Conservation (phyloP, 1,139 yeast species). For the Suhomyces maxii region DNA sequence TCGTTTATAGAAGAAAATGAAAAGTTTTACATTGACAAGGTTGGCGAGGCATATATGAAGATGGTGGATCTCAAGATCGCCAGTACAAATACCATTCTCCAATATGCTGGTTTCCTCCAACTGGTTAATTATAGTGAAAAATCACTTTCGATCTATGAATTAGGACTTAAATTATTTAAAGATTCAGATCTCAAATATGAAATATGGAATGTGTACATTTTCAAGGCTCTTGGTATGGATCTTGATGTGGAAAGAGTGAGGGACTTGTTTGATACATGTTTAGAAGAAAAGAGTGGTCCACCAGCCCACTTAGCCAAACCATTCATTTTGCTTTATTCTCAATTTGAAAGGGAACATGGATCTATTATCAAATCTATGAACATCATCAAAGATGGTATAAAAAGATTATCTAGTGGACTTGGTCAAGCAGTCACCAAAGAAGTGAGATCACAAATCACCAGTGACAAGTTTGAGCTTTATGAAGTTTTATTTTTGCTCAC, state of each 20-base stretch:
- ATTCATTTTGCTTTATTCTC: slow-evolving; percentile 56
- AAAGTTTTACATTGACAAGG: slow-evolving; percentile 20
- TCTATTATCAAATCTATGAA: slow-evolving; percentile 28
- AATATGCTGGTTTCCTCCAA: slow-evolving; percentile 65
- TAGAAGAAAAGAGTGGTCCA: slow-evolving; percentile 30
- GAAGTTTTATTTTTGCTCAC: slow-evolving; percentile 10
- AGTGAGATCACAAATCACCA: slow-evolving; percentile 15
- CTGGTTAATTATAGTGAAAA: slow-evolving; percentile 48
- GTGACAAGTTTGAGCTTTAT: slow-evolving; percentile 27
- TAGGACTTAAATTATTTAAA: slow-evolving; percentile 58
- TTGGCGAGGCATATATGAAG: slow-evolving; percentile 52
- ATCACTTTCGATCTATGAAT: slow-evolving; percentile 65
- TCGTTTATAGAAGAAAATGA: slow-evolving; percentile 45
- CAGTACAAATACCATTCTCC: slow-evolving; percentile 65
- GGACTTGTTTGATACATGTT: slow-evolving; percentile 68
- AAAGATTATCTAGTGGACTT: slow-evolving; percentile 11
- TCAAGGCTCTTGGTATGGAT: slow-evolving; percentile 40
- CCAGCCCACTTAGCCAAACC: slow-evolving; percentile 49
- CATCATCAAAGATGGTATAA: slow-evolving; percentile 23
- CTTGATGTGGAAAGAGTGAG: slow-evolving; percentile 56
- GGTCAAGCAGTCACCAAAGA: slow-evolving; percentile 5
- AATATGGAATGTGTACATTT: slow-evolving; percentile 70
- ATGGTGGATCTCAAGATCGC: slow-evolving; percentile 65
- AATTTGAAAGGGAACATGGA: slow-evolving; percentile 51
- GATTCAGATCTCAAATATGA: slow-evolving; percentile 63